Evolutionary conservation across 805 yeast genomes (phyloP).

Genomic region (Cyberlindnera maclurae): DNA sequence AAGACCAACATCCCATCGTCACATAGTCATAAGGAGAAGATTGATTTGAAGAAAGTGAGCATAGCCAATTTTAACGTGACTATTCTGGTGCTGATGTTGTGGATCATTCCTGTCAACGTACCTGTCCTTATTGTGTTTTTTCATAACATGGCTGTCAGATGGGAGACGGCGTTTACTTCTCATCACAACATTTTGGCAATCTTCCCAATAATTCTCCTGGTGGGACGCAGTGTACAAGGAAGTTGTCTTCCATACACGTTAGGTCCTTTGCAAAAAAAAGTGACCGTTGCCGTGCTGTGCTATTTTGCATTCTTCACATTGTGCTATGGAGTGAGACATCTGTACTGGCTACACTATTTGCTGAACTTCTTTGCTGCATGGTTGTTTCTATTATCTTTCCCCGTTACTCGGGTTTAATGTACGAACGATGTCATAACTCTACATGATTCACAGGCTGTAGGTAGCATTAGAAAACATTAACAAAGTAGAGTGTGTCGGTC

Average conservation of each 20-base stretch:
- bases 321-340: slow-evolving; percentile 70
- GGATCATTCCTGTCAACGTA: slow-evolving; percentile 72
- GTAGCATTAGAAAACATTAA: background rate
- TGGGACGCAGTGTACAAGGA: slow-evolving; percentile 47
- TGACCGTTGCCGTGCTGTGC: slow-evolving; percentile 32
- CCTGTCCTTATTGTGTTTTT: slow-evolving; percentile 78
- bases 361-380: slow-evolving; percentile 58
- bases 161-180: slow-evolving; percentile 81
- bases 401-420: too few species aligned
- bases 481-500: background rate
- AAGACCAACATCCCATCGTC: slow-evolving; percentile 20
- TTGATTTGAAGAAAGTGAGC: slow-evolving; percentile 20
- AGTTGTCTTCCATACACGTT: slow-evolving; percentile 34
- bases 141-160: slow-evolving; percentile 66
- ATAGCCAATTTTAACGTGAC: slow-evolving; percentile 56
- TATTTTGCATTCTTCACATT: slow-evolving; percentile 57
- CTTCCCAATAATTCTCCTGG: slow-evolving; percentile 59
- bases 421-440: background rate
- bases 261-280: slow-evolving; percentile 21
- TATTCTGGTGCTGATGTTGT: slow-evolving; percentile 57
- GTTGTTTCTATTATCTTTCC: slow-evolving; percentile 29
- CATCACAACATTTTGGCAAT: slow-evolving; percentile 80
- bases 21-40: slow-evolving; percentile 12
- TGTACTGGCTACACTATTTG: slow-evolving; percentile 80
- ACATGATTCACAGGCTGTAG: background rate